Evolutionary conservation across 2,329 filamentous ascomycete genomes (phyloP), one percentile per base, ranked within the genome.

Genomic region (Pseudocercospora crystallina): DNA sequence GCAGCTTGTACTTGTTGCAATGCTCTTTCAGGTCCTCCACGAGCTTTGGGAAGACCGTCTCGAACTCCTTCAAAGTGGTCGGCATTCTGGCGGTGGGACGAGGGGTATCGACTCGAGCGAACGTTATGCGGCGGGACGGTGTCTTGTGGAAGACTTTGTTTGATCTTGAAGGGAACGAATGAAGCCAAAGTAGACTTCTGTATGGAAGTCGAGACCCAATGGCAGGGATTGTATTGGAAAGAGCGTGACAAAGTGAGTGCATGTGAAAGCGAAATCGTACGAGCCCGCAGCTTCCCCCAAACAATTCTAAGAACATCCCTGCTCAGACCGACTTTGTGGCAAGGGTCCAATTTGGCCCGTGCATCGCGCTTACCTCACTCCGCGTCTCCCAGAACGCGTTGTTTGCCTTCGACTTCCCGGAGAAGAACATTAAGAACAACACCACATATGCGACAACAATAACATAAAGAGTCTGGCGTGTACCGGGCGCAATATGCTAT

Each of bases 1-100:
- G 91, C 29, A 96, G 79, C 54, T 91, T 90, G 78, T 95, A 96
- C 65, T 82, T 78, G 69, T 84, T 81, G 61, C 86, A 87, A 75
- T 94, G 84, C 58, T 83, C 84, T 61, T 91, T 80, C 51, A 99
- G 77, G 66, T 90, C 89, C 69, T 89, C 81, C 66, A 91, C 84
- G 60, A 99, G 83, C 72, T 86, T 86, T 49, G 90, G 89, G 76
- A 91, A 97, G 69, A 96, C 82, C 39, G 84, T 78, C 80, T 97
- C 90, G 71, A 99, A 99, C 66, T 95, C 86, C 66, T 87, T 79
- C 52, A 91, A 83, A 42, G 86, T 91, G 43, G 86, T 86, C 61
- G 84, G 84, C 78, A 94, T 84, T 40, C 46, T 63, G 59, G 43
- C 30, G 36, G 42, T 40, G 26, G 43, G 32, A 43, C 34, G 42